Percentiles rank a stretch among this genome's conserved stretches.
Evolutionary conservation across 106 monocot genomes (phyloP).

Genomic region (Acanthochlamys bracteata): DNA sequence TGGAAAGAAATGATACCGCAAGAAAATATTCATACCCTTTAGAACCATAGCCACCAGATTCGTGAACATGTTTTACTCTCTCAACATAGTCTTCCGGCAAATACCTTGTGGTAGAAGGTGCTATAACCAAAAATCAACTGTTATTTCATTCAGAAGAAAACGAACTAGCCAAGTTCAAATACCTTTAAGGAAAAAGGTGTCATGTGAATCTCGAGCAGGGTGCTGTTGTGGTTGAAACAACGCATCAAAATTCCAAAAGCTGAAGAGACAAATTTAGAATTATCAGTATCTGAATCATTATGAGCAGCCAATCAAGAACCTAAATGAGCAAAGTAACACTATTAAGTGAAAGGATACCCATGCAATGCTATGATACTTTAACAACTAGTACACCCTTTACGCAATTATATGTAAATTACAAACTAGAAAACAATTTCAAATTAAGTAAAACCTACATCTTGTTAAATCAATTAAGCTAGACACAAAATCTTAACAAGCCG

Average conservation of each 20-base stretch:
- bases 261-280: constrained; percentile 14
- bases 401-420: no score
- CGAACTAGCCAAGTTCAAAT: no score
- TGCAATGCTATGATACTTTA: no score
- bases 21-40: constrained; percentile 46
- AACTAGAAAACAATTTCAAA: no score
- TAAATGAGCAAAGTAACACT: no score
- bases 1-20: background rate
- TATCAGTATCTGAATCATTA: background rate
- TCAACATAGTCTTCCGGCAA: constrained; percentile 86
- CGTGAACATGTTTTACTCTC: constrained; percentile 72
- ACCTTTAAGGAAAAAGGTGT: constrained; percentile 95
- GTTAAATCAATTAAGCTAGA: no score
- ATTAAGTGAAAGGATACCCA: background rate
- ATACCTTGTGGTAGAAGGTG: constrained; percentile 62
- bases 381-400: no score
- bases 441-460: no score
- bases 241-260: constrained; percentile 99
- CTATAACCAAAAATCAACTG: no score
- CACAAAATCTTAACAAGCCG: no score
- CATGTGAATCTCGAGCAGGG: constrained; percentile 99
- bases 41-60: constrained; percentile 88
- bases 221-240: constrained; percentile 97
- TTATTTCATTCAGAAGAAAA: background rate
- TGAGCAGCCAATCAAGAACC: background rate